Conservation (phyloP, 306 rosid species). For the Begonia peltatifolia region DNA sequence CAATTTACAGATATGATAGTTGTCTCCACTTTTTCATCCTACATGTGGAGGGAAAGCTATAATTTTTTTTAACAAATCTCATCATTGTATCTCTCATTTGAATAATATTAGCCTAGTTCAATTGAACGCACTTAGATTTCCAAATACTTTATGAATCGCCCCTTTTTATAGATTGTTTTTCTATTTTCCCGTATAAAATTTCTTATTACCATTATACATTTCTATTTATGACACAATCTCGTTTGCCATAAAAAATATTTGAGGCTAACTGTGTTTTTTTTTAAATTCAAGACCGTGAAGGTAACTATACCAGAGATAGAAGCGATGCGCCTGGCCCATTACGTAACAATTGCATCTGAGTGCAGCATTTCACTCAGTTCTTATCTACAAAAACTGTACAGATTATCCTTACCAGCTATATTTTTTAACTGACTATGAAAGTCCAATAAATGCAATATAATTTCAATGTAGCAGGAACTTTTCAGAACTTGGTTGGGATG, state of each 20-base stretch:
- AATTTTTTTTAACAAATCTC: too few species aligned
- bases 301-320: constrained; percentile 95
- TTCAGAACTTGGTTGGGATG: constrained; percentile 84
- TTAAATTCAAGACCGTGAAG: constrained; percentile 41
- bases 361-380: constrained; percentile 46
- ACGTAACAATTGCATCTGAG: constrained; percentile 71
- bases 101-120: too few species aligned
- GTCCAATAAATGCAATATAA: constrained; percentile 5
- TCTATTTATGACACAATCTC: background rate
- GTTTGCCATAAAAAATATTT: background rate
- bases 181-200: too few species aligned
- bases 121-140: too few species aligned
- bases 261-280: constrained; percentile 13
- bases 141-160: too few species aligned
- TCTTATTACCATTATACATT: too few species aligned
- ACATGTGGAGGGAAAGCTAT: too few species aligned
- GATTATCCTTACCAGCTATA: constrained; percentile 5
- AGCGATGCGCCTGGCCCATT: constrained; percentile 90
- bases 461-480: constrained; percentile 31
- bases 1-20: background rate
- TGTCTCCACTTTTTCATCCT: background rate
- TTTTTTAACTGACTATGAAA: constrained; percentile 5
- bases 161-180: too few species aligned
- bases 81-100: too few species aligned
- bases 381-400: constrained; percentile 42